These are phyloP conservation scores for Hymenoscyphus fraxineus DNA, from an alignment of 2,329 filamentous ascomycete genomes.

Conservation along the genomic window DNA sequence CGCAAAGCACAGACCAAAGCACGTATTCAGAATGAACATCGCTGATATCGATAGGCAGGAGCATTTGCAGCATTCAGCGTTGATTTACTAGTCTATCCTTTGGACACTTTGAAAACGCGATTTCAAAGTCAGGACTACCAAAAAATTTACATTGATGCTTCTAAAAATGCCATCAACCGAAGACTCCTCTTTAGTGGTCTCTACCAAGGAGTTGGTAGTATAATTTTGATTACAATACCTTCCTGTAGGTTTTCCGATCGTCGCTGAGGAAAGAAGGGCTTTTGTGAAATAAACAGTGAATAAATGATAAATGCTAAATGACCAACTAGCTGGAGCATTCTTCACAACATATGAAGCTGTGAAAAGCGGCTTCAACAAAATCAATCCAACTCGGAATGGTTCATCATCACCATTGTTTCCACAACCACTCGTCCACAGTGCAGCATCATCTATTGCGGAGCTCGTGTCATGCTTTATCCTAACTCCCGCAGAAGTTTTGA, in stretches of 20 bases:
- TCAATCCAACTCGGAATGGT: conserved; percentile 40
- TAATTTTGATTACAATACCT: conserved; percentile 84
- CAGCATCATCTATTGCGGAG: conserved; percentile 73
- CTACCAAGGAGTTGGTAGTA: conserved; percentile 83
- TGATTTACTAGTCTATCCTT: conserved; percentile 70
- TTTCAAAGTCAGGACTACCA: conserved; percentile 75
- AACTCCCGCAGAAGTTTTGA: conserved; percentile 85
- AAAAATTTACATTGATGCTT: conserved; percentile 58
- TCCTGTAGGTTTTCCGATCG: conserved; percentile 52
- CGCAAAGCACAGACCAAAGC: no score
- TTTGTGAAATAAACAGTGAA: neutral
- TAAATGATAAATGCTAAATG: conserved; percentile 18
- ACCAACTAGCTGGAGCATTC: conserved; percentile 68
- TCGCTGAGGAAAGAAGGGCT: neutral
- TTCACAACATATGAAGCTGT: conserved; percentile 84
- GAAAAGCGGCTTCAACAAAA: conserved; percentile 59
- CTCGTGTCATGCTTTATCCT: conserved; percentile 82
- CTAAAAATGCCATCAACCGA: conserved; percentile 50
- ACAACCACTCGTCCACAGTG: conserved; percentile 65
- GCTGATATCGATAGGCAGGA: conserved; percentile 58
- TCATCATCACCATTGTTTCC: conserved; percentile 65
- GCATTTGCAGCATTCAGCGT: conserved; percentile 82
- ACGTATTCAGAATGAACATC: neutral
- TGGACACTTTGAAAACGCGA: conserved; percentile 87
- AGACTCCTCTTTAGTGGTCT: conserved; percentile 64